Evolutionary conservation across 257 asterid species (phyloP), one percentile per base, ranked within the genome.

Genomic region (Anisodus acutangulus): DNA sequence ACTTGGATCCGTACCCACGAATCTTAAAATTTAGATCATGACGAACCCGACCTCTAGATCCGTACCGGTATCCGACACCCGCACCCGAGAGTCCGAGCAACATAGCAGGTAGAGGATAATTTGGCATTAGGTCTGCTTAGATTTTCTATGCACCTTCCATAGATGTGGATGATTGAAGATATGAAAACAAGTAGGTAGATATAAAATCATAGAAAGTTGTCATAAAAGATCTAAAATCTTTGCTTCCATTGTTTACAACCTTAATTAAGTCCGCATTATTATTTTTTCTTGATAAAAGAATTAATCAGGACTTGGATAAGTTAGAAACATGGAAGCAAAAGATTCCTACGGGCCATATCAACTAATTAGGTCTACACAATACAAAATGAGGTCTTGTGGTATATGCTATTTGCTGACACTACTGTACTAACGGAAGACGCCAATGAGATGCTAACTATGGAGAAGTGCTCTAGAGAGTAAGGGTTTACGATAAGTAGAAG

Each of bases 381-480:
- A 72, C 26, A 19, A 22, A 41, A 11, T 5, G 58, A 47, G 41
- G 60, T 47, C 80, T 5, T 6, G 10, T 47, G 19, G 58, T 19
- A 51, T 47, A 19, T 51, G 59, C 59, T n/a, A 72, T 47, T 72
- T 72, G 41, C 8, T 19, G 41, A 47, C 37, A 22, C 57, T 47
- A 72, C 19, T 19, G 41, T 45, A 49, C 80, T 72, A 72, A 72
- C 31, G 0, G n/a, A 72, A 47, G 80, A 72, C 45, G 47, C 19
- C 17, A n/a, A 49, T 4, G 1, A 19, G 59, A 9, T n/a, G 39
- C n/a, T 47, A 72, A 72, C 11, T 47, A 6, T 47, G 80, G 80
- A 72, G 39, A 72, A 72, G 59, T 72, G 19, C 19, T 72, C 39
- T 72, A 72, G 58, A 9, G 59, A 72, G 80, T 72, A 22, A 72